phyloP scores from a whole-genome alignment of 2,329 filamentous ascomycete genomes.

The Cryphonectria carpinicola region DNA sequence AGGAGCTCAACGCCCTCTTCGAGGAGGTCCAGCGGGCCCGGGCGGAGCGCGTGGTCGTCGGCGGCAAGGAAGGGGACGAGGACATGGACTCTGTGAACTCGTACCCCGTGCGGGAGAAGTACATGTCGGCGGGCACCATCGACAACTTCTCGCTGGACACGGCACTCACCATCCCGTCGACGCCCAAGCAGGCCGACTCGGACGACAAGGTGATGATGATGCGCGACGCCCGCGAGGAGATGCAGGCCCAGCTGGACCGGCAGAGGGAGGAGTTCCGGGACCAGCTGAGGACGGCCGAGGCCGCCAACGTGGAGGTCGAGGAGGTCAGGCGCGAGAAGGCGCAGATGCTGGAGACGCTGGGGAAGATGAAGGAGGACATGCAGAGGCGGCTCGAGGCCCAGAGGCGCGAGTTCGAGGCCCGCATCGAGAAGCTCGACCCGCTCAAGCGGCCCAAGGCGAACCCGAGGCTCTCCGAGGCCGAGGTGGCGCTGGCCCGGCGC shows the following conservation, averaged over 20 bases:
- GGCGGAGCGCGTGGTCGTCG: conserved; percentile 70
- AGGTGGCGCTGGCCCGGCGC: conserved; percentile 70
- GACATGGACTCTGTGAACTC: conserved; percentile 89
- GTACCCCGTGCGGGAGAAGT: conserved; percentile 89
- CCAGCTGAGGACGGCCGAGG: conserved; percentile 75
- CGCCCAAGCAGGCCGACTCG: conserved; percentile 76
- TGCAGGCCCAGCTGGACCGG: conserved; percentile 81
- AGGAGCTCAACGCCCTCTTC: conserved; percentile 90
- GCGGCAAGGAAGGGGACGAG: conserved; percentile 77
- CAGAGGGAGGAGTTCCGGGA: conserved; percentile 84
- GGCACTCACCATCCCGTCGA: conserved; percentile 90
- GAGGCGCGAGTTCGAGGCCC: conserved; percentile 81
- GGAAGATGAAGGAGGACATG: conserved; percentile 83
- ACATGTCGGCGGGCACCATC: conserved; percentile 89
- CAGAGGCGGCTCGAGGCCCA: conserved; percentile 83
- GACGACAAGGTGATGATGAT: conserved; percentile 69
- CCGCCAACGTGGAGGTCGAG: conserved; percentile 76
- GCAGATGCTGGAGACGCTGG: conserved; percentile 81
- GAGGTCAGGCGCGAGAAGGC: conserved; percentile 82
- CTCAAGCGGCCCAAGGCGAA: conserved; percentile 64
- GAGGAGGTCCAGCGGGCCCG: conserved; percentile 91
- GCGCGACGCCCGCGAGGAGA: conserved; percentile 75
- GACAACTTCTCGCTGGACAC: conserved; percentile 98
- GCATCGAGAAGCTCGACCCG: conserved; percentile 76
- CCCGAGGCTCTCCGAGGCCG: conserved; percentile 69